Evolutionary conservation across 2,329 filamentous ascomycete genomes (phyloP).

Genomic region (Westerdykella aurantiaca): DNA sequence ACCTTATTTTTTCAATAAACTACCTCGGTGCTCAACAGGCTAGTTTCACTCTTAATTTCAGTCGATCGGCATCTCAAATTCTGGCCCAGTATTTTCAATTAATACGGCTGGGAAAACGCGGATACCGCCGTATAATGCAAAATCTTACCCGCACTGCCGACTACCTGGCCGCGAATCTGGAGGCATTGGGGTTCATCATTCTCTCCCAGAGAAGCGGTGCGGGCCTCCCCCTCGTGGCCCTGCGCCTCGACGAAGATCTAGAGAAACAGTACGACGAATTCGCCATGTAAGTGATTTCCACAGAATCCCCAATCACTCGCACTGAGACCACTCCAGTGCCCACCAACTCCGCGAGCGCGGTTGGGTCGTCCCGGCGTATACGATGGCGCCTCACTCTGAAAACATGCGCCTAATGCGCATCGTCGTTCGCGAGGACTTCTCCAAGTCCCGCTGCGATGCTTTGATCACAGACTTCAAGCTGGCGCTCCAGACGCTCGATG

Average conservation of each 20-base stretch:
- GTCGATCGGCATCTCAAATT: slow-evolving; percentile 87
- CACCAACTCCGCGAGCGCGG: slow-evolving; percentile 80
- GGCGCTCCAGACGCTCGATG: slow-evolving; percentile 63
- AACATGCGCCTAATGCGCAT: slow-evolving; percentile 85
- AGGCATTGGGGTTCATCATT: slow-evolving; percentile 75
- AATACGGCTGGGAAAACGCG: slow-evolving; percentile 87
- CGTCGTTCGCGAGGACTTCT: slow-evolving; percentile 90
- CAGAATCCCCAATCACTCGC: no score
- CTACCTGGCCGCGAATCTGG: slow-evolving; percentile 70
- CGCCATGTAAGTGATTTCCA: slow-evolving; percentile 50
- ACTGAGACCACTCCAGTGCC: slow-evolving; percentile 41
- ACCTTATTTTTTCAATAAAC: slow-evolving; percentile 98
- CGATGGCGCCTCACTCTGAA: slow-evolving; percentile 85
- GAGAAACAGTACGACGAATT: slow-evolving; percentile 53
- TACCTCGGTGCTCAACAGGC: slow-evolving; percentile 94
- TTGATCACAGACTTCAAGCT: slow-evolving; percentile 74
- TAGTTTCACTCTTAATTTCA: slow-evolving; percentile 96
- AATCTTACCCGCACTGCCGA: slow-evolving; percentile 88
- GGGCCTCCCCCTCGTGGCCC: slow-evolving; percentile 85
- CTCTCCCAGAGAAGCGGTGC: slow-evolving; percentile 73
- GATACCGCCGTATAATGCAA: slow-evolving; percentile 87
- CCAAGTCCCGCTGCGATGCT: slow-evolving; percentile 70
- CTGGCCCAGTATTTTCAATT: slow-evolving; percentile 98
- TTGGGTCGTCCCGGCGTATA: slow-evolving; percentile 95
- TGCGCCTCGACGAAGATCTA: slow-evolving; percentile 60